These are phyloP conservation scores for Protomyces inouyei DNA, from an alignment of 1,139 yeast genomes.

Conservation along the genomic window DNA sequence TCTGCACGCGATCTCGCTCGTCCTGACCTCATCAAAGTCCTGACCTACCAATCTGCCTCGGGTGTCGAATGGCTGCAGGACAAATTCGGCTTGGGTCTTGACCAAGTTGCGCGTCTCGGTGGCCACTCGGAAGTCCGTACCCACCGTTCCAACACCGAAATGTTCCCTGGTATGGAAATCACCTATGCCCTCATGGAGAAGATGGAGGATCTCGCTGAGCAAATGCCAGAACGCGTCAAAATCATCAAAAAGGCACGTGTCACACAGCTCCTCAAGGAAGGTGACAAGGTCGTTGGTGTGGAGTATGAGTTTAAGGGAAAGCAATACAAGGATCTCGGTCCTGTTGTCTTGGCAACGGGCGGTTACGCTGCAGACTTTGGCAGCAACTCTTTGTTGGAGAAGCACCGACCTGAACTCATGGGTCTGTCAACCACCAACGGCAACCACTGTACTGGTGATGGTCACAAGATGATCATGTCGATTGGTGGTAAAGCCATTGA, in stretches of 20 bases:
- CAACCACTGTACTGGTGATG: conserved; percentile 71
- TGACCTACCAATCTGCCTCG: conserved; percentile 46
- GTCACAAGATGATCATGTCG: conserved; percentile 57
- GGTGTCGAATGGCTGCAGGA: conserved; percentile 72
- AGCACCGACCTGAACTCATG: conserved; percentile 59
- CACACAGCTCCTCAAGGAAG: conserved; percentile 36
- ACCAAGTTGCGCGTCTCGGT: conserved; percentile 64
- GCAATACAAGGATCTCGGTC: conserved; percentile 44
- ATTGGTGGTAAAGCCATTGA: conserved; percentile 61
- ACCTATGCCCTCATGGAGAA: conserved; percentile 57
- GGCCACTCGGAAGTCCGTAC: conserved; percentile 74
- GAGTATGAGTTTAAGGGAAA: conserved; percentile 41
- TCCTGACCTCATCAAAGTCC: conserved; percentile 49
- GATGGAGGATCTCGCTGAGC: conserved; percentile 49
- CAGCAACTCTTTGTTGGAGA: conserved; percentile 48
- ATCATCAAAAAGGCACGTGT: conserved; percentile 56
- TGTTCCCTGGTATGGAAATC: conserved; percentile 73
- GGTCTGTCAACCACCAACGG: conserved; percentile 71
- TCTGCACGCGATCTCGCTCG: conserved; percentile 64
- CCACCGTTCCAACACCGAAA: conserved; percentile 63
- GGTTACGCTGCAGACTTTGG: conserved; percentile 66
- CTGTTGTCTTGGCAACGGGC: conserved; percentile 73
- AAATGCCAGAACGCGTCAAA: conserved; percentile 50
- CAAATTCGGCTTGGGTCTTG: conserved; percentile 55
- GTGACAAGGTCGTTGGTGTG: conserved; percentile 47